Evolutionary conservation across 2,329 filamentous ascomycete species (phyloP).

Genomic region (Teratosphaeria nubilosa): DNA sequence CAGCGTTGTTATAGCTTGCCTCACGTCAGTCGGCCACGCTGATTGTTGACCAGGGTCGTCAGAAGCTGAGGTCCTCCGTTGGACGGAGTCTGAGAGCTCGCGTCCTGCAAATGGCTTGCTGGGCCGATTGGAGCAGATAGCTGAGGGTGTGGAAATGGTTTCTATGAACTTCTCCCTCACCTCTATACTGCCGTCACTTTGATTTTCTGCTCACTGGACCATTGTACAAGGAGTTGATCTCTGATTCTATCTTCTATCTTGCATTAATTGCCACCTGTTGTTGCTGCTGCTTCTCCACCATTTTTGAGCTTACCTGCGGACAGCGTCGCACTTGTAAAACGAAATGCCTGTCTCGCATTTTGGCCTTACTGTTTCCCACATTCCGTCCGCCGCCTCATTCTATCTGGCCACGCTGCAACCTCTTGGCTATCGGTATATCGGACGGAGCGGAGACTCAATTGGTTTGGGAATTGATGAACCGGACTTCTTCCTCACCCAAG

Average conservation of each 20-base stretch:
- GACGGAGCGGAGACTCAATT: constrained; percentile 50
- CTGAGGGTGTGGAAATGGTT: neutral
- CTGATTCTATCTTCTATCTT: neutral
- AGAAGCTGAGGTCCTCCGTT: constrained; percentile 5
- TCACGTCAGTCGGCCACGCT: constrained; percentile 10
- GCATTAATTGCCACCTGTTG: neutral
- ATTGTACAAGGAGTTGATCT: neutral
- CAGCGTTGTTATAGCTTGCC: constrained; percentile 11
- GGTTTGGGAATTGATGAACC: constrained; percentile 51
- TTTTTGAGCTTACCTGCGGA: neutral
- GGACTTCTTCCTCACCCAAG: constrained; percentile 56
- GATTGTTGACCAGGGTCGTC: constrained; percentile 1
- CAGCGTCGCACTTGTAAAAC: neutral
- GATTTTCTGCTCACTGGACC: neutral
- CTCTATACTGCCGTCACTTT: neutral
- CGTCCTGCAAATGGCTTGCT: constrained; percentile 10
- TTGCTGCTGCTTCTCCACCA: neutral
- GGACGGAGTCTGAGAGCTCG: neutral
- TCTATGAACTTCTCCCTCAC: neutral
- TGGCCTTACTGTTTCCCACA: constrained; percentile 61
- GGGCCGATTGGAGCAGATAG: neutral
- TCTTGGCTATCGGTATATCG: constrained; percentile 64
- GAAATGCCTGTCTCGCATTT: constrained; percentile 53
- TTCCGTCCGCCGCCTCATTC: constrained; percentile 72
- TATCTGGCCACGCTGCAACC: constrained; percentile 71